Base-by-base conservation (phyloP, 352 stramenopile genomes). In the Phytophthora tentaculata region DNA sequence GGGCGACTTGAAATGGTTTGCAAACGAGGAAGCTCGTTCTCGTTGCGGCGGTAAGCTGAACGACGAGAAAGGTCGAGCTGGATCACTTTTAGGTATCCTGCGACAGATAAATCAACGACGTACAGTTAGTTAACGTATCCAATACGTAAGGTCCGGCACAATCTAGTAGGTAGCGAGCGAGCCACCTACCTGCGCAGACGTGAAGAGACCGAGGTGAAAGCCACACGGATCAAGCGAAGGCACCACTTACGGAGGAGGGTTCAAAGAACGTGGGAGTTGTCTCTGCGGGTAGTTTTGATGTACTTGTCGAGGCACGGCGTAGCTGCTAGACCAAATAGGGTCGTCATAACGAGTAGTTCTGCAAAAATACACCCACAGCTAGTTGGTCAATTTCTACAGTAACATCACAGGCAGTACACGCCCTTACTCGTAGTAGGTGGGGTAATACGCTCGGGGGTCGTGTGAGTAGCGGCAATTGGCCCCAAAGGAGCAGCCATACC, bases 401-500 rank as follows among this genome's bases (percentile, higher is more conserved):
- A 32, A 32, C 5, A n/a, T n/a, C n/a, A n/a, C n/a, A 32, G 28
- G 9, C 12, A 1, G 44, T 24, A 41, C 9, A 28, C 50, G n/a
- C 57, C 19, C 54, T 9, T 74, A 76, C 56, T 76, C 72, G 44
- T 74, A 64, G 37, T 69, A 74, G 8, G 47, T 51, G 9, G 72
- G 60, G 44, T 71, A 74, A 51, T 72, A 57, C 4, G 37, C 41
- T 55, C 58, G 52, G 3, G 64, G 19, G 5, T 88, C 76, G 49
- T 94, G 86, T 0, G 77, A 87, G 47, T 80, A 94, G 44, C 65
- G 84, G 57, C 86, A 94, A 14, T 74, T 77, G 29, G 58, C 49
- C 5, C 84, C 86, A 28, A 86, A 92, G 3, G 24, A 32, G 37
- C 86, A 94, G 5, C 51, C 76, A 19, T 76, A 82, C 23, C 63